Evolutionary conservation across 768 basidiomycete species (phyloP).

Genomic region (Hygrophorus pudorinus): DNA sequence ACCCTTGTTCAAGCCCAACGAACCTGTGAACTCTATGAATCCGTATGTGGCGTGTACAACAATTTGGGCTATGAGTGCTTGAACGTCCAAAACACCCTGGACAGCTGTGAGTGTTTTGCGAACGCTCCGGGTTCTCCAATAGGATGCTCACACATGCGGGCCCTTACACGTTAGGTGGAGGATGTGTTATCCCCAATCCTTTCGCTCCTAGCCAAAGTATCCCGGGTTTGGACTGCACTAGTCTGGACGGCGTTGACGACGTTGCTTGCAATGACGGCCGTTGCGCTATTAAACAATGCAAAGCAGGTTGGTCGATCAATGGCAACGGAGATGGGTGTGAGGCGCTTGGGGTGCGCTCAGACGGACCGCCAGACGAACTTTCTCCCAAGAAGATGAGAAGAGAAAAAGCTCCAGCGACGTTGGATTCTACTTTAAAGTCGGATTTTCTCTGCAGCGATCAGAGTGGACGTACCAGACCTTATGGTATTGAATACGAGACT

Average conservation of each 20-base stretch:
- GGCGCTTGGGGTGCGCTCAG: too few relatives aligned
- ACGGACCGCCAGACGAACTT: too few relatives aligned
- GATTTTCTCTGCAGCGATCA: too few relatives aligned
- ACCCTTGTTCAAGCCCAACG: neutral
- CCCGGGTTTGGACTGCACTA: slow-evolving; percentile 1
- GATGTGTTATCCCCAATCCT: slow-evolving; percentile 3
- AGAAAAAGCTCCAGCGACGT: too few relatives aligned
- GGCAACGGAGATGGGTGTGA: neutral
- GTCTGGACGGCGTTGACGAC: slow-evolving; percentile 1
- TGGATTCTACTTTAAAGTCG: too few relatives aligned
- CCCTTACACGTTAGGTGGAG: slow-evolving; percentile 1
- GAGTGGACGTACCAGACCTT: too few relatives aligned
- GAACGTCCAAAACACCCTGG: neutral
- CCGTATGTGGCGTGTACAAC: slow-evolving; percentile 1
- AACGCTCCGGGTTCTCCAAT: neutral
- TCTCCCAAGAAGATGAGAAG: too few relatives aligned
- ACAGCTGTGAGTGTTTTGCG: slow-evolving; percentile 3
- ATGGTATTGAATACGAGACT: too few relatives aligned
- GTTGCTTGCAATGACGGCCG: neutral
- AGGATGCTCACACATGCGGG: too few relatives aligned
- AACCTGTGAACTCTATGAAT: neutral
- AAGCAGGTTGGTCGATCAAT: neutral
- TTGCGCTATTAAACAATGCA: slow-evolving; percentile 1
- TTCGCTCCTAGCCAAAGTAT: neutral
- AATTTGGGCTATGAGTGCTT: neutral